Evolutionary conservation across 768 basidiomycete species (phyloP).

Genomic region (Mycena sanguinolenta): DNA sequence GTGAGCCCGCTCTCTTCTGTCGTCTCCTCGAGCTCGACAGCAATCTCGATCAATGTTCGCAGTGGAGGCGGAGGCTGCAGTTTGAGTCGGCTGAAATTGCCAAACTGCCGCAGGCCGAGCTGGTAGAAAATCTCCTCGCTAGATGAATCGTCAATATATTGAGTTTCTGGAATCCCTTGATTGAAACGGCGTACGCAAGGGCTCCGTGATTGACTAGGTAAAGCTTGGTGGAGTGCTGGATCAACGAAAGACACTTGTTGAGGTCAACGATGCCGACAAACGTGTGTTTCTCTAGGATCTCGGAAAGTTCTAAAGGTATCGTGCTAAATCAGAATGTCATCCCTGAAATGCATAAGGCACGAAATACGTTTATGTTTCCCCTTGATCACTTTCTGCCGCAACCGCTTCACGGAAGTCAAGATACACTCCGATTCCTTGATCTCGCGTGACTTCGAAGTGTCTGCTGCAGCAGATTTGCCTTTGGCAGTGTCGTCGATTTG

Average conservation of each 20-base stretch:
- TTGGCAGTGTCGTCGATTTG: slow-evolving; percentile 49
- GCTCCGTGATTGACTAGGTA: slow-evolving; percentile 91
- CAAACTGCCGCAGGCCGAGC: slow-evolving; percentile 91
- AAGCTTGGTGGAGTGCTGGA: slow-evolving; percentile 90
- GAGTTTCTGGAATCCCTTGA: background rate
- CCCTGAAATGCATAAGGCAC: background rate
- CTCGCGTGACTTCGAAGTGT: slow-evolving; percentile 56
- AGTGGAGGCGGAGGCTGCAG: slow-evolving; percentile 88
- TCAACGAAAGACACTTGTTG: slow-evolving; percentile 77
- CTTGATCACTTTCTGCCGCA: slow-evolving; percentile 72
- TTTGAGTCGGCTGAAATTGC: slow-evolving; percentile 79
- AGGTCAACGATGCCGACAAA: slow-evolving; percentile 94
- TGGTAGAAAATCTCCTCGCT: slow-evolving; percentile 98
- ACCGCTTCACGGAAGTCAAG: slow-evolving; percentile 77
- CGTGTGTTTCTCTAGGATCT: slow-evolving; percentile 87
- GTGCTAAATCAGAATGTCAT: background rate
- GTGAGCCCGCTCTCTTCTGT: slow-evolving; percentile 66
- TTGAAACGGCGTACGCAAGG: slow-evolving; percentile 67
- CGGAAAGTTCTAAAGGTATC: slow-evolving; percentile 72
- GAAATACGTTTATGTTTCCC: slow-evolving; percentile 76
- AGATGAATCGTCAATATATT: slow-evolving; percentile 6
- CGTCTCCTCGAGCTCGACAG: slow-evolving; percentile 78
- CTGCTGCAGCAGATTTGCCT: slow-evolving; percentile 30
- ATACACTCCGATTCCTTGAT: slow-evolving; percentile 84
- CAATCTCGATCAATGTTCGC: slow-evolving; percentile 79